phyloP scores from a whole-genome alignment of 2,329 filamentous ascomycete genomes.

The Blastomyces gilchristii region DNA sequence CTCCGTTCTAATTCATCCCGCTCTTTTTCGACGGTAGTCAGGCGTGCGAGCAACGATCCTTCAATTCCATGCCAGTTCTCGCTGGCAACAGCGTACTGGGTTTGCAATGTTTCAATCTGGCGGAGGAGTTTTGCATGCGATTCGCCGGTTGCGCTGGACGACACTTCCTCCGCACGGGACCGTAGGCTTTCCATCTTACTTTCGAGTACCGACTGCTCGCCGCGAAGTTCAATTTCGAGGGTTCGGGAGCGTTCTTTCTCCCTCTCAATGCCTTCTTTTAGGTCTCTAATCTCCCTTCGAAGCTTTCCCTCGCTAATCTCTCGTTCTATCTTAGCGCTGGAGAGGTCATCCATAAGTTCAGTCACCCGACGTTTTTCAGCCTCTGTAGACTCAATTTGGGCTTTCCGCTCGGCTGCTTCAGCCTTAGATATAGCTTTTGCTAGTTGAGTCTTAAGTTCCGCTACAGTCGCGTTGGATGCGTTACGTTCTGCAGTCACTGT shows the following conservation, averaged over 20 bases:
- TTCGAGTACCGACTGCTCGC: slow-evolving; percentile 68
- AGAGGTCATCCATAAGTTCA: slow-evolving; percentile 55
- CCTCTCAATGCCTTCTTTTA: slow-evolving; percentile 61
- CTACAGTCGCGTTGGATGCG: slow-evolving; percentile 54
- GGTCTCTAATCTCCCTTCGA: slow-evolving; percentile 57
- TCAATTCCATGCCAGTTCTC: slow-evolving; percentile 98
- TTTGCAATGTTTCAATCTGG: slow-evolving; percentile 91
- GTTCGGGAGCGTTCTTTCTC: slow-evolving; percentile 59
- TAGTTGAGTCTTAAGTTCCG: slow-evolving; percentile 59
- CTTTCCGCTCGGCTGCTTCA: slow-evolving; percentile 56
- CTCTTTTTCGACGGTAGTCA: slow-evolving; percentile 75
- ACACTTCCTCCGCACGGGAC: slow-evolving; percentile 75
- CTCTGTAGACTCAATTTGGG: slow-evolving; percentile 57
- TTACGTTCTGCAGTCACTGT: slow-evolving; percentile 53
- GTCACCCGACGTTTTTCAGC: slow-evolving; percentile 49
- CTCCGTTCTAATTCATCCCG: slow-evolving; percentile 73
- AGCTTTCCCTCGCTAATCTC: slow-evolving; percentile 57
- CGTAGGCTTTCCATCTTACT: slow-evolving; percentile 83
- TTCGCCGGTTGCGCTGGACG: slow-evolving; percentile 70
- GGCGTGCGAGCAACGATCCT: slow-evolving; percentile 65
- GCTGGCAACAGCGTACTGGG: slow-evolving; percentile 85
- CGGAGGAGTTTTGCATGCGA: slow-evolving; percentile 80
- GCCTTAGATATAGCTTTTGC: slow-evolving; percentile 57
- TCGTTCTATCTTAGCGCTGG: slow-evolving; percentile 61
- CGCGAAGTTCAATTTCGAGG: slow-evolving; percentile 65